Conservation (phyloP, 164 flowering plant genomes). For the Macadamia integrifolia region DNA sequence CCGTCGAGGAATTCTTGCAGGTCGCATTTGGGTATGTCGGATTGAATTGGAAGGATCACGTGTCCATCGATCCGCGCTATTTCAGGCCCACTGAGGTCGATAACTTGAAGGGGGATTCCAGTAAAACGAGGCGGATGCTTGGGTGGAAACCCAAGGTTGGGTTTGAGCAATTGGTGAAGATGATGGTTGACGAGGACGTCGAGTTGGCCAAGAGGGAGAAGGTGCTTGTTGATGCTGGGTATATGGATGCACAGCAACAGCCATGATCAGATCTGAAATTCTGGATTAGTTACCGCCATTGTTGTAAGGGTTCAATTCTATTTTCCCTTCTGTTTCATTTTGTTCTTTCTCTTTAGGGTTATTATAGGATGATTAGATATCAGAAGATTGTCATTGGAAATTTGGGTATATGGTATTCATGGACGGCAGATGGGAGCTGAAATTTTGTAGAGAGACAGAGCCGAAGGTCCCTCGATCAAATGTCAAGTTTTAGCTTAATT, state of each 20-base stretch:
- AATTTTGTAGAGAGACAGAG: too few species aligned
- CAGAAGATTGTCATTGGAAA: too few species aligned
- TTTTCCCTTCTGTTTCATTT: background rate
- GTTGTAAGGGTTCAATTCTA: background rate
- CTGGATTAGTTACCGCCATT: background rate
- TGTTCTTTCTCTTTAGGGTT: background rate
- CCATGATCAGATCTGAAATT: conserved; percentile 28
- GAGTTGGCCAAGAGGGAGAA: conserved; percentile 75
- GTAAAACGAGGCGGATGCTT: conserved; percentile 54
- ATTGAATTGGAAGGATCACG: conserved; percentile 67
- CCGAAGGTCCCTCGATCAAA: too few species aligned
- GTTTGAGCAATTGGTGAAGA: conserved; percentile 70
- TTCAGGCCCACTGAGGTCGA: conserved; percentile 77
- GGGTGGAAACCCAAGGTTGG: conserved; percentile 79
- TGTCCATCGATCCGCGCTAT: conserved; percentile 65
- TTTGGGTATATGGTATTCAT: too few species aligned
- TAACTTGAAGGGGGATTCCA: conserved; percentile 62
- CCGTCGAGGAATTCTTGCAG: conserved; percentile 66
- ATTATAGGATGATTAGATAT: background rate
- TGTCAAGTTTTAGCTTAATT: too few species aligned
- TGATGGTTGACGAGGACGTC: conserved; percentile 79
- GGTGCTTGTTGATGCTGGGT: conserved; percentile 81
- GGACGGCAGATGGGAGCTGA: too few species aligned
- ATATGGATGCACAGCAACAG: conserved; percentile 76
- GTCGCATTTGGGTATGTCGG: conserved; percentile 71